phyloP scores from a whole-genome alignment of 2,329 filamentous ascomycete species.

The Hymenoscyphus albidus region DNA sequence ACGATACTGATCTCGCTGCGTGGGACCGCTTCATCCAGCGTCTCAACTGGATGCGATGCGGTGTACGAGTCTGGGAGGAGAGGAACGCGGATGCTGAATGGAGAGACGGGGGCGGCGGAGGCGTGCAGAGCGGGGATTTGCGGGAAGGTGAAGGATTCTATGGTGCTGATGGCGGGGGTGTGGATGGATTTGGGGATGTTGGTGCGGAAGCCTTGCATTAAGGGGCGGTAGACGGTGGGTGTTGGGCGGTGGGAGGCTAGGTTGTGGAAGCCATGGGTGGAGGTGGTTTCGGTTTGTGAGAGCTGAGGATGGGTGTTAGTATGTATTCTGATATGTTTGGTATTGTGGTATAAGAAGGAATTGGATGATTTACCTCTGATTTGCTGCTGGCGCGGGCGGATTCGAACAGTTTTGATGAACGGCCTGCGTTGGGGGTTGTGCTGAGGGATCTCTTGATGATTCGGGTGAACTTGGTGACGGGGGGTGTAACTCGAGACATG shows the following conservation, averaged over 20 bases:
- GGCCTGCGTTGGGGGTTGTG: conserved; percentile 22
- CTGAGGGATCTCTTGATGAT: conserved; percentile 27
- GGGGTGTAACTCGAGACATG: conserved; percentile 35
- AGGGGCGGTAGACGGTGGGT: conserved; percentile 41
- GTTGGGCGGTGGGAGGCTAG: conserved; percentile 32
- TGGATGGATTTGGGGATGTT: conserved; percentile 11
- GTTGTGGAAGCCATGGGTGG: conserved; percentile 28
- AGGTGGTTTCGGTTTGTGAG: conserved; percentile 21
- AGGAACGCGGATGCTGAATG: conserved; percentile 50
- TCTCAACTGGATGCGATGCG: conserved; percentile 42
- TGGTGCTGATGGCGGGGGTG: conserved; percentile 13
- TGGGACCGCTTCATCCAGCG: conserved; percentile 40
- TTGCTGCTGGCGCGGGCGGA: conserved; percentile 30
- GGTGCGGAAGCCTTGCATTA: conserved; percentile 61
- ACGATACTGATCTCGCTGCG: conserved; percentile 51
- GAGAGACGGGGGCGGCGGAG: conserved; percentile 23
- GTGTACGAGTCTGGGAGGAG: conserved; percentile 57
- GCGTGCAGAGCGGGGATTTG: conserved; percentile 35
- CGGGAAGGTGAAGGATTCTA: conserved; percentile 52
- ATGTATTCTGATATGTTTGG: not conserved
- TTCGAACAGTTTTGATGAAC: conserved; percentile 26
- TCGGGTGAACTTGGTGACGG: conserved; percentile 30
- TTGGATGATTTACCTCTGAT: conserved; percentile 25
- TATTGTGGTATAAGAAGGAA: not conserved
- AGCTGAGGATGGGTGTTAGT: not conserved